These are phyloP conservation scores for Porcisia deanei DNA, from an alignment of 208 protist genomes.

Conservation along the genomic window DNA sequence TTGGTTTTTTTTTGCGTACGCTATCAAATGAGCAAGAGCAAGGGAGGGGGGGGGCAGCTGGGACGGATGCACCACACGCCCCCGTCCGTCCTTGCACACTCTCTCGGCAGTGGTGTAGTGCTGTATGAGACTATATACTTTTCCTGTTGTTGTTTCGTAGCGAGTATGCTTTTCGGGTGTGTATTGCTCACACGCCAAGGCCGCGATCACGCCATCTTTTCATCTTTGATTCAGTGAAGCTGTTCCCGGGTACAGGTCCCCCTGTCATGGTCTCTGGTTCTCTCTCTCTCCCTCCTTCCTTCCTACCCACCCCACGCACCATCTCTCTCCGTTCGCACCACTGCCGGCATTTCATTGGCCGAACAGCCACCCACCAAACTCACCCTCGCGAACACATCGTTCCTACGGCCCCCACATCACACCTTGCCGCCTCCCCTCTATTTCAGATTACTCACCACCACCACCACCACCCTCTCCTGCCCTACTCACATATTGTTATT, in stretches of 20 bases:
- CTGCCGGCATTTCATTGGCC: background rate
- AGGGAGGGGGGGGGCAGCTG: background rate
- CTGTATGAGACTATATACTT: background rate
- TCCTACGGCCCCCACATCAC: background rate
- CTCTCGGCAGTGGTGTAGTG: too few species aligned
- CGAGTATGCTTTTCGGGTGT: background rate
- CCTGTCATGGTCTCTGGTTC: background rate
- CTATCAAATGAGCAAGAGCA: background rate
- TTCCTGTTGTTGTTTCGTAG: background rate
- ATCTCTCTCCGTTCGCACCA: background rate
- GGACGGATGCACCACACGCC: background rate
- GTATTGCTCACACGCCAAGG: background rate
- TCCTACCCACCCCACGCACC: background rate
- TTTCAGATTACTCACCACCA: too few species aligned
- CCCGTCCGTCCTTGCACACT: background rate
- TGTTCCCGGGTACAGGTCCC: background rate
- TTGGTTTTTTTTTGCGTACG: background rate
- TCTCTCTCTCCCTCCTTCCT: slow-evolving; percentile 1
- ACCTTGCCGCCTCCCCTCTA: background rate
- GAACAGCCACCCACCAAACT: background rate
- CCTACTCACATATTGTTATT: too few species aligned
- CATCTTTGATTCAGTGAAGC: slow-evolving; percentile 3
- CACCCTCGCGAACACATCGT: background rate
- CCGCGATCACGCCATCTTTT: background rate
- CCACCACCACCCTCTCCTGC: background rate